Base-by-base conservation (phyloP, 371 early-diverging fungal genomes). In the Actinomortierella wolfii region DNA sequence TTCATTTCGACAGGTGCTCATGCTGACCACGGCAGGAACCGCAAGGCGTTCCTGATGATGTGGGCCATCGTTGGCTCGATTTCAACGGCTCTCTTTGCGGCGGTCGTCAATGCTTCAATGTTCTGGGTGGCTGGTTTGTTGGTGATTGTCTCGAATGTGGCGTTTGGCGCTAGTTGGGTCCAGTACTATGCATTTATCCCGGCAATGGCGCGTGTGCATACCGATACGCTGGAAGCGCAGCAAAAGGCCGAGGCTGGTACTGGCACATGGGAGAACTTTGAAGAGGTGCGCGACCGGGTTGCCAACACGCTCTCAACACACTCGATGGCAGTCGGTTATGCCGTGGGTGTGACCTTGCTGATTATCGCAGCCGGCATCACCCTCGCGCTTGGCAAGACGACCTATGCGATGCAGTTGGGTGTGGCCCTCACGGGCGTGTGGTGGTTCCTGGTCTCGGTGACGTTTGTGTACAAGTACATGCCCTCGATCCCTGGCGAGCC, bases 131-230 rank as follows among this genome's bases (percentile, higher is more conserved):
- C 79, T 13, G 78, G 79, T 23, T 52, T 82, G n/a, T 51, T 83
- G 25, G 64, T 67, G 45, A 82, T 80, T 34, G 26, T 83, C 43
- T 76, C 69, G 9, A 83, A 80, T 51, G 71, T 83, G n/a, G 61
- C 67, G 14, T 83, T 77, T 61, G 83, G 85, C 4, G 79, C 78
- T 17, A 69, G 81, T 17, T 79, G 65, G 57, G 86, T 87, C 15
- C 81, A 85, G 47, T 81, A 81, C 55, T 81, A 85, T 41, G 81
- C 86, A 13, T 87, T 80, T 64, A 76, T 89, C 54, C 87, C 87
- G 14, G 64, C 83, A 15, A 53, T 86, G 26, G 69, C 81, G 2
- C 75, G 81, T 39, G 76, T 81, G 52, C 80, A 83, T 49, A 76
- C 78, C 29, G 64, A 79, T 15, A 80, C 79, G 2, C 48, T 77